A percentile compares a stretch with the other conserved stretches of the same genome.
phyloP scores from a whole-genome alignment of 306 rosid genomes.

The Trifolium dubium region DNA sequence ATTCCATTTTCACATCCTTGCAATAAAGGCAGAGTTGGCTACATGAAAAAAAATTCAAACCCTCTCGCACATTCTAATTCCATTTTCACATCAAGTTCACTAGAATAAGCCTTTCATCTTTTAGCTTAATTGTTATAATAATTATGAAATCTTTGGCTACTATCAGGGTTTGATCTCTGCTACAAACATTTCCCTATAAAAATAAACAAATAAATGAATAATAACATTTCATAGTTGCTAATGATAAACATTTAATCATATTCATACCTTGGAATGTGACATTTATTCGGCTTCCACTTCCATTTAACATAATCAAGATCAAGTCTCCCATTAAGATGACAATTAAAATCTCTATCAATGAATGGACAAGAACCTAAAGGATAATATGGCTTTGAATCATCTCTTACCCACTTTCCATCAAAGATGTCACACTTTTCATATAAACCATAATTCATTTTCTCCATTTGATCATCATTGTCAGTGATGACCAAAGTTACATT shows the following conservation, averaged over 20 bases:
- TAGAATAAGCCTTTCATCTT: neutral
- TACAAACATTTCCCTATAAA: neutral
- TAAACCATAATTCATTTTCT: conserved; percentile 37
- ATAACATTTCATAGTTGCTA: neutral
- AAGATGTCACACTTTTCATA: conserved; percentile 69
- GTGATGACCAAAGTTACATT: conserved; percentile 16
- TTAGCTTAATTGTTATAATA: neutral
- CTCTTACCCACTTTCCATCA: conserved; percentile 82
- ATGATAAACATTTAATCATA: conserved; percentile 11
- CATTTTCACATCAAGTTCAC: neutral
- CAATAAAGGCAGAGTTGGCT: too few relatives aligned
- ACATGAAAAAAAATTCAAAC: neutral
- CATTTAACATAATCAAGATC: conserved; percentile 74
- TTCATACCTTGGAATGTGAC: conserved; percentile 78
- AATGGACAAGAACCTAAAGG: conserved; percentile 81
- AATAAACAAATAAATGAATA: neutral
- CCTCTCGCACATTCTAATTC: neutral
- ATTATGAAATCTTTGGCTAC: too few relatives aligned
- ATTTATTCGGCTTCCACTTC: conserved; percentile 92
- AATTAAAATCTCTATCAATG: conserved; percentile 76
- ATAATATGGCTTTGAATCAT: conserved; percentile 80
- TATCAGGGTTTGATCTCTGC: neutral
- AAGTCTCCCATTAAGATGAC: conserved; percentile 70
- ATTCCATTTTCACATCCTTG: too few relatives aligned
- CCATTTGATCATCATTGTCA: conserved; percentile 21